phyloP scores from a whole-genome alignment of 2,329 filamentous ascomycete genomes.

The Cladosporium sphaerospermum region DNA sequence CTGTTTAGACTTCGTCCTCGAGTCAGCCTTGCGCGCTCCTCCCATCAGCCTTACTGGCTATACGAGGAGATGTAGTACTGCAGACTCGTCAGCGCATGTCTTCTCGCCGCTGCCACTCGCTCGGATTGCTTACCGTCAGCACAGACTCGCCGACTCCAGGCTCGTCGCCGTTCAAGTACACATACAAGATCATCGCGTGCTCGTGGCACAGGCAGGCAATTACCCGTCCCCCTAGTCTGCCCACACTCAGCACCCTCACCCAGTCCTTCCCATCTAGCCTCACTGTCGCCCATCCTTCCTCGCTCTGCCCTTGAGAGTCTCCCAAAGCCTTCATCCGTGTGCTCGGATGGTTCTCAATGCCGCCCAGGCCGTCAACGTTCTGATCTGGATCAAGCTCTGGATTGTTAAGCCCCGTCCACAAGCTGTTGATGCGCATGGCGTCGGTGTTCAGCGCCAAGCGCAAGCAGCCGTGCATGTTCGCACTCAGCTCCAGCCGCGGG shows the following conservation, averaged over 20 bases:
- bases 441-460: constrained; percentile 76
- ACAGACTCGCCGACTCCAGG: constrained; percentile 66
- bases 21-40: constrained; percentile 1
- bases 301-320: constrained; percentile 56
- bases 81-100: constrained; percentile 17
- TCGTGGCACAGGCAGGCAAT: constrained; percentile 86
- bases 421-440: constrained; percentile 73
- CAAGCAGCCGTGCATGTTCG: constrained; percentile 89
- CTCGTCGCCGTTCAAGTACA: constrained; percentile 69
- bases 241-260: constrained; percentile 89
- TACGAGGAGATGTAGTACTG: constrained; percentile 57
- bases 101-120: too few species aligned
- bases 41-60: constrained; percentile 30
- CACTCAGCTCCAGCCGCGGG: constrained; percentile 75
- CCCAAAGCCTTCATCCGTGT: constrained; percentile 63
- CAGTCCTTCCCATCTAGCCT: constrained; percentile 90
- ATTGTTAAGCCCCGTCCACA: constrained; percentile 81
- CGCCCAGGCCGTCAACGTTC: constrained; percentile 58
- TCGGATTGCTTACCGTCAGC: constrained; percentile 55
- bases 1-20: neutral
- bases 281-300: constrained; percentile 81
- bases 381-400: constrained; percentile 77
- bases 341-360: constrained; percentile 72
- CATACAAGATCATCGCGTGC: constrained; percentile 74
- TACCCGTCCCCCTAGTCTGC: constrained; percentile 78